phyloP scores from a whole-genome alignment of 495 filamentous ascomycete genomes.

The Penicillium goetzii region DNA sequence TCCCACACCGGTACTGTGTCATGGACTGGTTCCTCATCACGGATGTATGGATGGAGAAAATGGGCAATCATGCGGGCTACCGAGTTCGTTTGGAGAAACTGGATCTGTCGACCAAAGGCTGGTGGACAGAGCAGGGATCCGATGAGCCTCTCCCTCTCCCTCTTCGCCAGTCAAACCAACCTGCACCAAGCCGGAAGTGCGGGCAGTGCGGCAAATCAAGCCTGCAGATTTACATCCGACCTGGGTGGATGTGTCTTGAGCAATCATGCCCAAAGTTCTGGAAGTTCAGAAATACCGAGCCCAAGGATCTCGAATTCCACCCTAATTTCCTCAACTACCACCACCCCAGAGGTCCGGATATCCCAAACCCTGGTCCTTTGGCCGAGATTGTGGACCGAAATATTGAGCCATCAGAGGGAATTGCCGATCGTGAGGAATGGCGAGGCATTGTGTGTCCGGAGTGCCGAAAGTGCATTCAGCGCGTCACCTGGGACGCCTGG shows the following conservation, averaged over 20 bases:
- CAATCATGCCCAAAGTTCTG: conserved; percentile 62
- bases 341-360: conserved; percentile 37
- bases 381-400: conserved; percentile 9
- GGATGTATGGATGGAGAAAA: conserved; percentile 71
- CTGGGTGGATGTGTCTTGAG: conserved; percentile 74
- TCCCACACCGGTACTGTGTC: conserved; percentile 70
- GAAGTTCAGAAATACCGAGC: conserved; percentile 32
- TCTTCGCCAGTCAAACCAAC: conserved; percentile 21
- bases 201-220: conserved; percentile 40
- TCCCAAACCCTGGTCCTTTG: conserved; percentile 38
- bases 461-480: conserved; percentile 67
- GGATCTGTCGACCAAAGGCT: conserved; percentile 59
- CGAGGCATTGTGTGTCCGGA: conserved; percentile 73
- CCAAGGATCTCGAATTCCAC: conserved; percentile 54
- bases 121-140: conserved; percentile 62
- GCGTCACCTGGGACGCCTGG: conserved; percentile 68
- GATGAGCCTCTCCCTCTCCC: conserved; percentile 22
- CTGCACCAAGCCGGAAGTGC: conserved; percentile 40
- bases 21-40: conserved; percentile 76
- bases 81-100: conserved; percentile 76
- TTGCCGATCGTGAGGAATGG: conserved; percentile 47
- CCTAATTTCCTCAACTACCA: conserved; percentile 59
- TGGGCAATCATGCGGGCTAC: conserved; percentile 45
- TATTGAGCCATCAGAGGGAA: conserved; percentile 23
- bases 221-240: conserved; percentile 50